Conservation (phyloP, 805 yeast species). For the Myxozyma sirexii region DNA sequence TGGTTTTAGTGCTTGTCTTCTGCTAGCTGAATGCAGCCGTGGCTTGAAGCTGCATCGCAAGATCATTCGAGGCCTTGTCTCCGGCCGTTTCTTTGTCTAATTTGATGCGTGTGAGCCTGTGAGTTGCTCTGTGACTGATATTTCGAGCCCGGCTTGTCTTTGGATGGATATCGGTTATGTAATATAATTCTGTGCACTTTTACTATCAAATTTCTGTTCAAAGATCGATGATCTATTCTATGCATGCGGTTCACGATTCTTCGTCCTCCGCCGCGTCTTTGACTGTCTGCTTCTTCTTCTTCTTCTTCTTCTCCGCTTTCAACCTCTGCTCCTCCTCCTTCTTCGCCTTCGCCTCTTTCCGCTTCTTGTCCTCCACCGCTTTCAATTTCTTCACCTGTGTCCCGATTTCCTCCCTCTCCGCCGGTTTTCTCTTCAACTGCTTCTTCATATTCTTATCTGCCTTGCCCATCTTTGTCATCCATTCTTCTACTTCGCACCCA, state of each 20-base stretch:
- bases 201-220: too few relatives aligned
- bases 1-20: too few relatives aligned
- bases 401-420: conserved; percentile 62
- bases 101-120: too few relatives aligned
- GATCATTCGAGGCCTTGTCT: too few relatives aligned
- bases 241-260: background rate
- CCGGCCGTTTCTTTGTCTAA: background rate
- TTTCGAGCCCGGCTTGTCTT: too few relatives aligned
- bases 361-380: conserved; percentile 3
- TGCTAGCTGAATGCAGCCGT: too few relatives aligned
- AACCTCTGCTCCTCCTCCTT: background rate
- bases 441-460: conserved; percentile 59
- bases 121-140: too few relatives aligned
- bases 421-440: conserved; percentile 45
- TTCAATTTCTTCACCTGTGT: conserved; percentile 23
- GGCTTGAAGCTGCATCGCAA: too few relatives aligned
- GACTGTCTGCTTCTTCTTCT: background rate
- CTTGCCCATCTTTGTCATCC: conserved; percentile 79
- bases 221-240: too few relatives aligned
- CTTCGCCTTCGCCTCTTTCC: conserved; percentile 4
- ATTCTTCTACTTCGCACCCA: conserved; percentile 65
- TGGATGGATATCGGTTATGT: too few relatives aligned
- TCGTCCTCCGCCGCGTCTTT: background rate
- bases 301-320: conserved; percentile 12
- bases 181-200: too few relatives aligned